Conservation (phyloP, 2,329 filamentous ascomycete species). For the Ophiostoma angusticollis region DNA sequence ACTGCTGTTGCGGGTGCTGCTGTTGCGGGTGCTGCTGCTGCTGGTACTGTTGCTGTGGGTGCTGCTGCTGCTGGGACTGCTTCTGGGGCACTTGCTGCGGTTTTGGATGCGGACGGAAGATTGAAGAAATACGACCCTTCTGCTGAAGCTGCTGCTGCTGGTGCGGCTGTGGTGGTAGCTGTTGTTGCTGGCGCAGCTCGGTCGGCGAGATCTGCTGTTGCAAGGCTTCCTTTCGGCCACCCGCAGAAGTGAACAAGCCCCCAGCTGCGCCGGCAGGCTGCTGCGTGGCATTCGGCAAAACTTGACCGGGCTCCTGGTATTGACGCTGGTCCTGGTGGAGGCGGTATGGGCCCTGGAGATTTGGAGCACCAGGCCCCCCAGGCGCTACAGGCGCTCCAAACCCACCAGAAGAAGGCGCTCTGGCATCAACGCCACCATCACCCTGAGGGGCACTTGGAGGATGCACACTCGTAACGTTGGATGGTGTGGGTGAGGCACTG, state of each 20-base stretch:
- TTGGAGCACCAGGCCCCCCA: background rate
- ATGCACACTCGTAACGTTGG: too few species aligned
- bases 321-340: constrained; percentile 10
- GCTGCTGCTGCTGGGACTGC: background rate
- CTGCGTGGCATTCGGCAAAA: background rate
- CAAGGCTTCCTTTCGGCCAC: constrained; percentile 6
- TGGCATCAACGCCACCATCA: background rate
- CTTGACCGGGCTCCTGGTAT: background rate
- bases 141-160: background rate
- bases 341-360: constrained; percentile 2
- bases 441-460: too few species aligned
- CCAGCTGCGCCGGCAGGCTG: background rate
- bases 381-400: background rate
- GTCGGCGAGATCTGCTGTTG: constrained; percentile 10
- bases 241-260: too few species aligned
- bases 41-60: background rate
- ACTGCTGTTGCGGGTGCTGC: background rate
- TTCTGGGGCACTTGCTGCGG: too few species aligned
- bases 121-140: too few species aligned
- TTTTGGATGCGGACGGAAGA: too few species aligned
- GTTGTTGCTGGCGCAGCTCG: constrained; percentile 2
- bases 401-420: background rate
- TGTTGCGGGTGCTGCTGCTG: background rate
- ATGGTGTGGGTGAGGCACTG: too few species aligned
- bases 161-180: background rate